These are phyloP conservation scores for Aureobasidium melanogenum DNA, from an alignment of 2,329 filamentous ascomycete genomes.

Conservation along the genomic window DNA sequence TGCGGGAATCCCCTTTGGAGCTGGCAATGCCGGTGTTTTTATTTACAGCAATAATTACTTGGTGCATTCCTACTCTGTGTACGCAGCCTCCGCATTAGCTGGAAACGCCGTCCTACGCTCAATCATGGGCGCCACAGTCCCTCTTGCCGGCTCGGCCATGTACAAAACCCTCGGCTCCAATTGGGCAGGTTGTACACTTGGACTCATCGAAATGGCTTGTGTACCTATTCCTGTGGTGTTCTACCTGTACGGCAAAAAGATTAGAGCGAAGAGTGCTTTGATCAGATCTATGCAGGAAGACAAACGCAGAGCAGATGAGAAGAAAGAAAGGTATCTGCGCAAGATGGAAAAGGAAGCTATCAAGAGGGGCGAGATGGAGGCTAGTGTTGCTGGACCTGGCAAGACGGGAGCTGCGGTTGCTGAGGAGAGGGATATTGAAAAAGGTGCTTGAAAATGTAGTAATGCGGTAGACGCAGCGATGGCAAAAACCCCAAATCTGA, in stretches of 20 bases:
- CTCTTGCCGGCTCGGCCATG: slow-evolving; percentile 65
- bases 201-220: slow-evolving; percentile 61
- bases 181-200: slow-evolving; percentile 71
- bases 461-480: no score
- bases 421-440: slow-evolving; percentile 18
- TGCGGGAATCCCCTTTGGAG: slow-evolving; percentile 70
- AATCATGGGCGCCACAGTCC: slow-evolving; percentile 66
- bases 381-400: slow-evolving; percentile 32
- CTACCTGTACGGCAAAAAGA: slow-evolving; percentile 52
- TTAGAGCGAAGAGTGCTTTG: slow-evolving; percentile 46
- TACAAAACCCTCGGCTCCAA: slow-evolving; percentile 61
- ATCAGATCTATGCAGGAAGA: slow-evolving; percentile 43
- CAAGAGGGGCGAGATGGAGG: slow-evolving; percentile 19
- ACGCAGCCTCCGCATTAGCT: slow-evolving; percentile 70
- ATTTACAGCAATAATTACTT: slow-evolving; percentile 78
- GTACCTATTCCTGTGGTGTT: slow-evolving; percentile 77
- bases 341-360: slow-evolving; percentile 18
- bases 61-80: slow-evolving; percentile 69
- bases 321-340: slow-evolving; percentile 27
- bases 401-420: slow-evolving; percentile 30
- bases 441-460: slow-evolving; percentile 9
- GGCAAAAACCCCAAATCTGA: no score
- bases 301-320: slow-evolving; percentile 37
- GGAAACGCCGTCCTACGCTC: slow-evolving; percentile 69
- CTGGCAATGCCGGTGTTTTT: slow-evolving; percentile 68